phyloP scores from a whole-genome alignment of 305 asterid genomes.

The Rubia peregrina region DNA sequence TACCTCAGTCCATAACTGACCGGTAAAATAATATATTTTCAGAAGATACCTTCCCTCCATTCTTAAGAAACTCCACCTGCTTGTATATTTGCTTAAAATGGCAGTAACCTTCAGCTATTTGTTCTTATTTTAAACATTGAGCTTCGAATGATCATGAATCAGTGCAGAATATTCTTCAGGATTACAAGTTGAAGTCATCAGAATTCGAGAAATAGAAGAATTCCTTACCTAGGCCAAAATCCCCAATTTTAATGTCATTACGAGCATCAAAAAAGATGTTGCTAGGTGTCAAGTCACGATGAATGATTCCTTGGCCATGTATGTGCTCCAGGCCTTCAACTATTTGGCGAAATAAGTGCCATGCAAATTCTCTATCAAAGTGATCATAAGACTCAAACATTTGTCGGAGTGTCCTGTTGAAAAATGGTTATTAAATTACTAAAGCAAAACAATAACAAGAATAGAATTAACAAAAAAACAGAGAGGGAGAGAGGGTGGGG shows the following conservation, averaged over 20 bases:
- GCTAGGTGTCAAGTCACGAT: constrained; percentile 95
- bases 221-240: constrained; percentile 96
- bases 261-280: constrained; percentile 97
- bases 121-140: not conserved
- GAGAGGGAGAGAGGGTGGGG: not conserved
- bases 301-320: constrained; percentile 96
- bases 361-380: constrained; percentile 83
- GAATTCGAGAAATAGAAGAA: constrained; percentile 14
- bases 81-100: not conserved
- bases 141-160: not conserved
- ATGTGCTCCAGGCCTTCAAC: constrained; percentile 97
- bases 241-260: constrained; percentile 94
- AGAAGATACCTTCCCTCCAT: not conserved
- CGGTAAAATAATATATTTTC: not conserved
- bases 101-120: not conserved
- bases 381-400: constrained; percentile 83
- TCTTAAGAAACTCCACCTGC: constrained; percentile 3
- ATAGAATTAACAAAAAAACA: not conserved
- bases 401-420: constrained; percentile 82
- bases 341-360: constrained; percentile 95
- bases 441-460: not conserved
- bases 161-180: not conserved
- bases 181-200: not conserved
- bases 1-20: not conserved
- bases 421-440: constrained; percentile 23